These are phyloP conservation scores for Porodaedalea pini DNA, from an alignment of 1,284 basidiomycete genomes.

Conservation along the genomic window DNA sequence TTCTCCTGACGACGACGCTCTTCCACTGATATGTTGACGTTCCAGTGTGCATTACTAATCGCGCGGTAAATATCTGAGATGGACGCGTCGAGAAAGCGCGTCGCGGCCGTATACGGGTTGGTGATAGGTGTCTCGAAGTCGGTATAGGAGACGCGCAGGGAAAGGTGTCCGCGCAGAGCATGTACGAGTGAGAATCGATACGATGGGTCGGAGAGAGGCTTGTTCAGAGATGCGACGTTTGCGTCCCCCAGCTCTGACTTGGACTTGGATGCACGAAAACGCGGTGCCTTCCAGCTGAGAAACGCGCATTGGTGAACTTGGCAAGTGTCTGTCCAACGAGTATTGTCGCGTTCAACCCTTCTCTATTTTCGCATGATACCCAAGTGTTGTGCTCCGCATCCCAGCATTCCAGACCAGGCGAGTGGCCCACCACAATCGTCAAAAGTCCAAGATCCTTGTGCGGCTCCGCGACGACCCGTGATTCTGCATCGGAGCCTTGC, in stretches of 20 bases:
- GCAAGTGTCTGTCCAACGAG: constrained; percentile 29
- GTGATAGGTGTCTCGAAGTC: constrained; percentile 26
- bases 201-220: constrained; percentile 8
- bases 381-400: constrained; percentile 23
- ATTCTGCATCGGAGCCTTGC: constrained; percentile 10
- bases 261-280: constrained; percentile 28
- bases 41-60: constrained; percentile 29
- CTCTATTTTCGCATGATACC: constrained; percentile 30
- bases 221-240: neutral
- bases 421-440: constrained; percentile 31
- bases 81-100: constrained; percentile 24
- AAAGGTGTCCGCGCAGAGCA: constrained; percentile 28
- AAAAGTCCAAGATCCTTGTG: constrained; percentile 32
- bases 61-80: constrained; percentile 25
- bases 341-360: constrained; percentile 28
- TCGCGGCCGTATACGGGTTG: too few species aligned
- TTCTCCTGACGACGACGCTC: constrained; percentile 24
- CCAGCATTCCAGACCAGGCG: constrained; percentile 31
- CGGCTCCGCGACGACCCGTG: constrained; percentile 28
- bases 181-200: constrained; percentile 31
- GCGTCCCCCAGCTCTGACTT: neutral
- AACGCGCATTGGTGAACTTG: constrained; percentile 29
- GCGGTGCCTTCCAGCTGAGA: constrained; percentile 29
- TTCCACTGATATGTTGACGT: constrained; percentile 28
- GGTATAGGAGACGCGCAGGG: constrained; percentile 24